Conservation (phyloP, 371 early-diverging fungal genomes). For the Mortierella polycephala region DNA sequence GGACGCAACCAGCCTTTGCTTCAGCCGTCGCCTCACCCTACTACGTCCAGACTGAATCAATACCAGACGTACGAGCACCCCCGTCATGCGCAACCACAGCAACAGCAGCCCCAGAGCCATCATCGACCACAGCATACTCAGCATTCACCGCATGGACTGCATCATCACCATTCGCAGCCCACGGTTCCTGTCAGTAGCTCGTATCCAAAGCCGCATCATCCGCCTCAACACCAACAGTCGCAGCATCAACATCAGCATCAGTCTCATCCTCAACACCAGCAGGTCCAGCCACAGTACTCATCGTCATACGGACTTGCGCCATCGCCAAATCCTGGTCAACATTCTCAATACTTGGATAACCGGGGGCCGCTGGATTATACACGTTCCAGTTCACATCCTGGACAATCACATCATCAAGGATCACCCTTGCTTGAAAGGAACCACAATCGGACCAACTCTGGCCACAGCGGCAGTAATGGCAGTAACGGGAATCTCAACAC, state of each 20-base stretch:
- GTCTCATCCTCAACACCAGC: conserved; percentile 12
- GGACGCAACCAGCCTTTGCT: conserved; percentile 17
- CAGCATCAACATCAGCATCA: conserved; percentile 11
- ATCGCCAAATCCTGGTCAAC: conserved; percentile 1
- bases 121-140: not conserved
- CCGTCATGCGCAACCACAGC: conserved; percentile 1
- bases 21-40: conserved; percentile 15
- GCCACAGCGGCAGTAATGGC: conserved; percentile 5
- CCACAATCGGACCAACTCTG: conserved; percentile 11
- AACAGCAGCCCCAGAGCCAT: not conserved
- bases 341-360: conserved; percentile 5
- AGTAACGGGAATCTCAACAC: conserved; percentile 1
- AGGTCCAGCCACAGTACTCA: not conserved
- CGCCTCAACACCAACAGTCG: not conserved
- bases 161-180: conserved; percentile 14
- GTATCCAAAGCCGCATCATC: conserved; percentile 10
- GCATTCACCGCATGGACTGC: conserved; percentile 5
- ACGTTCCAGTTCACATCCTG: conserved; percentile 1
- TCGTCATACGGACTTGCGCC: conserved; percentile 4
- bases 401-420: conserved; percentile 9
- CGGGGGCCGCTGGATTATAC: not conserved
- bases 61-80: conserved; percentile 28
- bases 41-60: conserved; percentile 11
- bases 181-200: not conserved
- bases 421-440: conserved; percentile 6